Base-by-base conservation (phyloP, 495 filamentous ascomycete genomes). In the Aspergillus coremiiformis region DNA sequence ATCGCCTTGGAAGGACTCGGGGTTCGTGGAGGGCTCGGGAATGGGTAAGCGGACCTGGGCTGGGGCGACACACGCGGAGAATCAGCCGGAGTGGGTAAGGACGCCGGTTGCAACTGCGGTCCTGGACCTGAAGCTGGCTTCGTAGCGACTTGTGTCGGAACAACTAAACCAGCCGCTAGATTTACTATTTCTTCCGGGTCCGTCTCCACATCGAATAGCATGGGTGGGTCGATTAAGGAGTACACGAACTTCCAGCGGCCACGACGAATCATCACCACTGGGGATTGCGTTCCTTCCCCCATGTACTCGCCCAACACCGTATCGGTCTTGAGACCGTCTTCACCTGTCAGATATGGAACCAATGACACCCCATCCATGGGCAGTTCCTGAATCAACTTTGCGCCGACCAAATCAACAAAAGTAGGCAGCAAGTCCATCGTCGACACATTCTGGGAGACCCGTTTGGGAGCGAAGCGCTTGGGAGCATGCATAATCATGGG, bases 221-320 rank as follows among this genome's bases (percentile, higher is more conserved):
- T 85, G 9, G 85, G 78, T 4, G 84, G 83, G 63, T 95, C 90
- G 14, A 85, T 82, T 6, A 86, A 79, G 50, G 87, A 94, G 54
- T 83, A 86, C 53, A 88, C 77, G 54, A 86, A 92, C 70, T 95
- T 95, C 84, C 84, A 93, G 39, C 71, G 70, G 10, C 87, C 89
- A 39, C 86, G 82, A 26, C 81, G 79, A 61, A 95, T 94, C 89
- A 95, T 95, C 70, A 93, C 84, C n/a, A 91, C 74, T 0, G 89
- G 89, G 5, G 84, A 81, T 52, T 91, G 77, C 3, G 89, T 93
- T 39, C 89, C 89, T 68, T 95, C 89, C 17, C 86, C 89, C 64
- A 87, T 89, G 67, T 94, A 95, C 68, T 95, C 89, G 49, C 86
- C 88, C 58, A 89, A 84, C 19, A 89, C 89, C 10, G 84, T 88